Evolutionary conservation across 1,284 basidiomycete genomes (phyloP).

Genomic region (Cutaneotrichosporon cutaneum): DNA sequence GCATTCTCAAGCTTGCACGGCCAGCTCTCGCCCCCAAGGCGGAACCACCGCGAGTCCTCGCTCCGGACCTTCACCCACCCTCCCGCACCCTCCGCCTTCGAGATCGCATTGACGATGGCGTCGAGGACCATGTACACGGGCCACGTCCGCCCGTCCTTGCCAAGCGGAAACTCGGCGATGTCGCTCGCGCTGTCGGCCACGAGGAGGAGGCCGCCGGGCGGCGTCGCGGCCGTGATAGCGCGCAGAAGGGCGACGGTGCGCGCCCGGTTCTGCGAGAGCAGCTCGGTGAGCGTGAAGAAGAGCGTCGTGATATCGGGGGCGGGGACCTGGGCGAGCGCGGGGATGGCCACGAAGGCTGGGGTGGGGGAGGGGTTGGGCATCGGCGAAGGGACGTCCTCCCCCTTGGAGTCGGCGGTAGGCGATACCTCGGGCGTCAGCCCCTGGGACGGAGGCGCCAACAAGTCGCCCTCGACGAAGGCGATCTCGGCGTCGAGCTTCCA

Average conservation of each 20-base stretch:
- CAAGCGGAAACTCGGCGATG: conserved; percentile 45
- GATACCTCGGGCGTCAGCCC: background rate
- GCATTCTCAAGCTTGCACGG: conserved; percentile 54
- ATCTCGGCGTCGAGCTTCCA: conserved; percentile 35
- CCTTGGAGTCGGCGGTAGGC: background rate
- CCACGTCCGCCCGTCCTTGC: conserved; percentile 41
- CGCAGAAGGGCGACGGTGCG: conserved; percentile 49
- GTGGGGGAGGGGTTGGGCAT: conserved; percentile 1
- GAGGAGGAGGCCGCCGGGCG: conserved; percentile 51
- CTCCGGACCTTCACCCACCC: conserved; percentile 45
- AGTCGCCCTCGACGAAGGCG: conserved; percentile 40
- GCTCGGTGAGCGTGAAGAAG: conserved; percentile 55
- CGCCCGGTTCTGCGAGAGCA: conserved; percentile 51
- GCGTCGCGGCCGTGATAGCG: conserved; percentile 40
- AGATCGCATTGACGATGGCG: conserved; percentile 30
- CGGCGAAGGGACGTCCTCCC: background rate
- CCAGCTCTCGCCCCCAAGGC: conserved; percentile 48
- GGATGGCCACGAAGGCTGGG: conserved; percentile 4
- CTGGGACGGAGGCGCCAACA: conserved; percentile 27
- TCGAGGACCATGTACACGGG: conserved; percentile 48
- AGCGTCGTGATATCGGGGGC: conserved; percentile 48
- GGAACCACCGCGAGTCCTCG: conserved; percentile 51
- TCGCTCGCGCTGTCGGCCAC: conserved; percentile 53
- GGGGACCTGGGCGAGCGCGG: conserved; percentile 1
- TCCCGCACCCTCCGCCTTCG: conserved; percentile 1